These are phyloP conservation scores for Russula sp. DNA, from an alignment of 768 basidiomycete species.

Conservation along the genomic window DNA sequence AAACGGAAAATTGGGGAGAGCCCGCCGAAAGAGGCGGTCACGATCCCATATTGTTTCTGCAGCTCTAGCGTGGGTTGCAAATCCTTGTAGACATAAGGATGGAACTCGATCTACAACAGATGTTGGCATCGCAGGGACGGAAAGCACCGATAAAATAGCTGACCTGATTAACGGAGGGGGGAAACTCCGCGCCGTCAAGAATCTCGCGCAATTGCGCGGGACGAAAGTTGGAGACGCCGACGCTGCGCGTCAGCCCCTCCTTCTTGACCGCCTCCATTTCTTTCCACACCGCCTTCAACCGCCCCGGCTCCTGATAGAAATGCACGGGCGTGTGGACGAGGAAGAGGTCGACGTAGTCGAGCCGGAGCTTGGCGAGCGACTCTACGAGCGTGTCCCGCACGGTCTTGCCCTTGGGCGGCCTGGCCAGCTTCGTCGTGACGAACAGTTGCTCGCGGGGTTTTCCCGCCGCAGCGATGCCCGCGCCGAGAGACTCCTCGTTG, in stretches of 20 bases:
- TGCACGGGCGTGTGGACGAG: slow-evolving; percentile 35
- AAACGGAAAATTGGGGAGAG: slow-evolving; percentile 33
- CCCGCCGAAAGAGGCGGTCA: slow-evolving; percentile 36
- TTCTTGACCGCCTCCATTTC: slow-evolving; percentile 36
- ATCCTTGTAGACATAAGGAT: slow-evolving; percentile 44
- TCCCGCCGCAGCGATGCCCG: slow-evolving; percentile 29
- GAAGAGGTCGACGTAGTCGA: slow-evolving; percentile 38
- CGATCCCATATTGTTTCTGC: slow-evolving; percentile 33
- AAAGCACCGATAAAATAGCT: neutral
- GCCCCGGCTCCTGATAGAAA: slow-evolving; percentile 18
- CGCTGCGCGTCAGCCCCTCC: slow-evolving; percentile 34
- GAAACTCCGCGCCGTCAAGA: slow-evolving; percentile 36
- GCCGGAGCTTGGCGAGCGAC: slow-evolving; percentile 35
- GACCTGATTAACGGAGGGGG: slow-evolving; percentile 51
- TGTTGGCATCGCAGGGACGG: neutral
- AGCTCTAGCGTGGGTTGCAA: slow-evolving; percentile 31
- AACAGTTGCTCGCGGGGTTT: slow-evolving; percentile 34
- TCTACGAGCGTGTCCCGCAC: slow-evolving; percentile 33
- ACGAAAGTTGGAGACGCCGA: slow-evolving; percentile 53
- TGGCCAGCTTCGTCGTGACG: slow-evolving; percentile 37
- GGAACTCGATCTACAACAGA: slow-evolving; percentile 40
- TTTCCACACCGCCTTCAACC: slow-evolving; percentile 36
- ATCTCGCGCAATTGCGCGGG: slow-evolving; percentile 38
- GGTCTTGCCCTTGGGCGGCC: slow-evolving; percentile 27
- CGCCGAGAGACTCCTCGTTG: slow-evolving; percentile 35